Conservation (phyloP, 768 basidiomycete genomes). For the Lepiota venenata region DNA sequence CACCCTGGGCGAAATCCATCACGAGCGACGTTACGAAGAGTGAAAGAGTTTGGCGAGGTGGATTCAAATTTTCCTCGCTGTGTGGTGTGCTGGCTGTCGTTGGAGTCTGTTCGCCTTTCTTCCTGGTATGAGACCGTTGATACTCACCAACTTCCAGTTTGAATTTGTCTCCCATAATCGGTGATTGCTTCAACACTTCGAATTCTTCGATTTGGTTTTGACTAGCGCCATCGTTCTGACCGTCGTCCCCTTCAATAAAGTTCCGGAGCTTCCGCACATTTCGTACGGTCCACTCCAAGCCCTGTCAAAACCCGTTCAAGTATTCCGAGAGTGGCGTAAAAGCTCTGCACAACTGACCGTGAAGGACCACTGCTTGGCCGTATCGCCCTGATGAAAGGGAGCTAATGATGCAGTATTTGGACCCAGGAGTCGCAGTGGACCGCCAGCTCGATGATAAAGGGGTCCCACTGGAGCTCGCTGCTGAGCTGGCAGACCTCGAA, state of each 20-base stretch:
- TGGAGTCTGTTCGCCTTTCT: constrained; percentile 7
- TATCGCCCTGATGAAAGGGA: constrained; percentile 36
- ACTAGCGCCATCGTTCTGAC: constrained; percentile 22
- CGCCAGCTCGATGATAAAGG: constrained; percentile 13
- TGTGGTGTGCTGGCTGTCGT: constrained; percentile 21
- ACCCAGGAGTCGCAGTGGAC: constrained; percentile 17
- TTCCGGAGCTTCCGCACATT: constrained; percentile 55
- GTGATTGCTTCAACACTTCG: constrained; percentile 62
- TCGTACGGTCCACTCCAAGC: constrained; percentile 70
- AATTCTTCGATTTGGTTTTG: constrained; percentile 35
- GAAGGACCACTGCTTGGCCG: constrained; percentile 63
- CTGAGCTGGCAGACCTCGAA: constrained; percentile 19
- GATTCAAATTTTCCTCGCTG: constrained; percentile 19
- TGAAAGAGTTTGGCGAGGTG: constrained; percentile 41
- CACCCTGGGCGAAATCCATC: constrained; percentile 55
- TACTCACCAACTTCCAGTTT: constrained; percentile 66
- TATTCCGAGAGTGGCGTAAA: background rate
- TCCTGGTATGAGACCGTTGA: background rate
- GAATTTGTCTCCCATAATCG: constrained; percentile 65
- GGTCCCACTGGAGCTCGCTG: constrained; percentile 21
- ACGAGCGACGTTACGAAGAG: constrained; percentile 66
- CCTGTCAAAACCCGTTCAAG: constrained; percentile 32
- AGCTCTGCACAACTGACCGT: constrained; percentile 35
- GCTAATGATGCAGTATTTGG: constrained; percentile 17
- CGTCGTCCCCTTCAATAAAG: constrained; percentile 50